Evolutionary conservation across 192 early-diverging fungal species (phyloP).

Genomic region (Umbelopsis isabellina): DNA sequence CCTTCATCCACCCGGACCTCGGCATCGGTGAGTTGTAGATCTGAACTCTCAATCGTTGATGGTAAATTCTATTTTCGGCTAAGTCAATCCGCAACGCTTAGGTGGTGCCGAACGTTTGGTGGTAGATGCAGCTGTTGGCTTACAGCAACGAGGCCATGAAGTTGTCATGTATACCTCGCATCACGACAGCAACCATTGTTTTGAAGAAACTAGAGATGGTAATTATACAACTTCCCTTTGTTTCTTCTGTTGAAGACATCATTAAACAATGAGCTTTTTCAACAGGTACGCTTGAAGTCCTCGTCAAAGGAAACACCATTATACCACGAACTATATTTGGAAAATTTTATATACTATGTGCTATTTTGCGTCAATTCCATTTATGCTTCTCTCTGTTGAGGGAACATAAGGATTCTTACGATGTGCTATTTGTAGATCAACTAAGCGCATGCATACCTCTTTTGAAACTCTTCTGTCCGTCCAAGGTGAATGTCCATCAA

Average conservation of each 20-base stretch:
- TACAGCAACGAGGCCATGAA: conserved; percentile 78
- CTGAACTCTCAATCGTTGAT: neutral
- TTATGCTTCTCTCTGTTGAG: conserved; percentile 61
- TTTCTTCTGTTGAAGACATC: neutral
- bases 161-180: conserved; percentile 89
- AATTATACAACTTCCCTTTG: neutral
- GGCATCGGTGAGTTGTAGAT: conserved; percentile 73
- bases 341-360: conserved; percentile 79
- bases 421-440: conserved; percentile 89
- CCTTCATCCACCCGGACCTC: conserved; percentile 92
- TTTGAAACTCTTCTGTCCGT: conserved; percentile 61
- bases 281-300: conserved; percentile 75
- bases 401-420: conserved; percentile 53
- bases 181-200: conserved; percentile 87
- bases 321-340: conserved; percentile 76
- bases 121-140: conserved; percentile 86
- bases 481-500: conserved; percentile 48
- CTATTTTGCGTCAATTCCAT: conserved; percentile 75
- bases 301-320: conserved; percentile 69
- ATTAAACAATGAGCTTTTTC: neutral
- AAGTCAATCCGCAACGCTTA: conserved; percentile 23
- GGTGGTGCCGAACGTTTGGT: conserved; percentile 95
- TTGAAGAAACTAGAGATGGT: conserved; percentile 90
- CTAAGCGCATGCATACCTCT: conserved; percentile 85
- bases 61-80: neutral